Conservation (phyloP, 2,329 filamentous ascomycete genomes). For the Fusarium sp. region DNA sequence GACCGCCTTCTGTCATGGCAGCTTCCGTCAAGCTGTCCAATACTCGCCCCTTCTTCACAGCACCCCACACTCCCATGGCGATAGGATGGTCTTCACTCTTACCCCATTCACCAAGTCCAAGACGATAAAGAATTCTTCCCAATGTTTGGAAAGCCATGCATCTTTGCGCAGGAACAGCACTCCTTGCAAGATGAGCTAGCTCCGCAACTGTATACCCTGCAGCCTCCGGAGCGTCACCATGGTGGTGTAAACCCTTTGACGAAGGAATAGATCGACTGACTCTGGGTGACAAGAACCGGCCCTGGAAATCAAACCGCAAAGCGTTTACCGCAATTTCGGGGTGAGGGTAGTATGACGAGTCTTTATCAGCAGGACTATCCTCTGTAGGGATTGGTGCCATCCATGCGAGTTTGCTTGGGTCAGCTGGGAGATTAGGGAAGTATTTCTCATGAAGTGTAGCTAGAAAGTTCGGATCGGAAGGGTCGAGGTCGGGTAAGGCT, state of each 20-base stretch:
- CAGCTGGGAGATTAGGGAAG: conserved; percentile 87
- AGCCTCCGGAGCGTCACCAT: conserved; percentile 90
- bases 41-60: conserved; percentile 80
- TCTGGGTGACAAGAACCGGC: conserved; percentile 81
- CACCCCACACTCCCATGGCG: conserved; percentile 84
- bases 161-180: conserved; percentile 84
- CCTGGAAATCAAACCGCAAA: conserved; percentile 90
- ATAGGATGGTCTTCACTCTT: conserved; percentile 68
- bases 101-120: conserved; percentile 80
- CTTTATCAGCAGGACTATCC: conserved; percentile 72
- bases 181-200: conserved; percentile 82
- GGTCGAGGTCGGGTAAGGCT: conserved; percentile 79
- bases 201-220: conserved; percentile 95
- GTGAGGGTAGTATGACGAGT: conserved; percentile 85
- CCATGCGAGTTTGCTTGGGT: conserved; percentile 90
- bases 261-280: conserved; percentile 79
- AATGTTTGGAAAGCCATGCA: conserved; percentile 94
- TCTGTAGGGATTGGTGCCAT: conserved; percentile 79
- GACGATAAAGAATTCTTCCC: conserved; percentile 83
- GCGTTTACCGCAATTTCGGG: conserved; percentile 79
- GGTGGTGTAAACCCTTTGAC: conserved; percentile 88
- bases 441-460: conserved; percentile 89
- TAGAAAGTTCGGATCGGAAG: conserved; percentile 85
- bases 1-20: conserved; percentile 74
- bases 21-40: conserved; percentile 83